Evolutionary conservation across 805 yeast species (phyloP).

Genomic region (Saccharomycopsis sp.): DNA sequence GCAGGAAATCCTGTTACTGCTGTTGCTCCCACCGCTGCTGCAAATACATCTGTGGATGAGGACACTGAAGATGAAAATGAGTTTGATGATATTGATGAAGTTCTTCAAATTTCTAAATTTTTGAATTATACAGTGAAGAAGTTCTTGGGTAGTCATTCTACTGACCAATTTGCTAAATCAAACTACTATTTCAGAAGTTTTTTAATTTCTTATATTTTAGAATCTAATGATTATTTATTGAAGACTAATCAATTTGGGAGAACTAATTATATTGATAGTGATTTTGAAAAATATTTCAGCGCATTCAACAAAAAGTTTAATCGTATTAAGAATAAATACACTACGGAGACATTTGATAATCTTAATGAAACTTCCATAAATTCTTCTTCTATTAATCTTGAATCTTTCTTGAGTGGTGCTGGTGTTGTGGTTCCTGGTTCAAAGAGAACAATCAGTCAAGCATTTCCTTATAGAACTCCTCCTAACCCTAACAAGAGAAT

Average conservation of each 20-base stretch:
- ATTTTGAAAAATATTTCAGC: conserved; percentile 1
- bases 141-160: conserved; percentile 4
- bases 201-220: conserved; percentile 17
- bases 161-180: conserved; percentile 9
- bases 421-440: too few species aligned
- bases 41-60: too few species aligned
- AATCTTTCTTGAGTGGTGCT: not conserved
- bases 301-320: conserved; percentile 1
- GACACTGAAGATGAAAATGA: not conserved
- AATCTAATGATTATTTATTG: conserved; percentile 14
- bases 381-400: not conserved
- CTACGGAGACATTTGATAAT: not conserved
- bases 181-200: conserved; percentile 15
- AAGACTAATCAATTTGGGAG: conserved; percentile 6
- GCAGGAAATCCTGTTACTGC: not conserved
- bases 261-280: not conserved
- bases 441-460: too few species aligned
- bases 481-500: too few species aligned
- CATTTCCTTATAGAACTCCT: too few species aligned
- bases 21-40: too few species aligned
- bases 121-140: conserved; percentile 8
- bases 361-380: not conserved
- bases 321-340: not conserved
- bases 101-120: conserved; percentile 11
- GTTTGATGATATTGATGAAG: conserved; percentile 5